Evolutionary conservation across 2,329 filamentous ascomycete species (phyloP).

Genomic region (Emergomyces africanus): DNA sequence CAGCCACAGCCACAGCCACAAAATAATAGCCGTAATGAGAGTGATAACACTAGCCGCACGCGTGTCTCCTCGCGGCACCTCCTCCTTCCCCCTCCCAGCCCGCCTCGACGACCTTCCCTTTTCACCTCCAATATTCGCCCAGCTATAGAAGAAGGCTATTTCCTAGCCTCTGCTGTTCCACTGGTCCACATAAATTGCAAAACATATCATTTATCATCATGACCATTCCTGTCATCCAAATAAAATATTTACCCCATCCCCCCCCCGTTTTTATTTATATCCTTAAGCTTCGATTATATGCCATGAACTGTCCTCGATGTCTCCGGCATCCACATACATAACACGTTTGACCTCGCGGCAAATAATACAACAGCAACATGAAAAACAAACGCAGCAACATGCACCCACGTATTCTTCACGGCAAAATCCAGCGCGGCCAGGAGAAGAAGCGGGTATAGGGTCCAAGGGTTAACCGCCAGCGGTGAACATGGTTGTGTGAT

Average conservation of each 20-base stretch:
- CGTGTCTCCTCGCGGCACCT: slow-evolving; percentile 17
- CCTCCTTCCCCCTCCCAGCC: slow-evolving; percentile 30
- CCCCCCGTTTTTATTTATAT: neutral
- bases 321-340: slow-evolving; percentile 17
- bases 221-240: neutral
- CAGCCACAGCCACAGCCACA: slow-evolving; percentile 9
- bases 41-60: neutral
- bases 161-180: too few relatives aligned
- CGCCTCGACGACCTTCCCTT: slow-evolving; percentile 19
- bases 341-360: slow-evolving; percentile 24
- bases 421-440: slow-evolving; percentile 54
- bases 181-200: neutral
- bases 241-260: neutral
- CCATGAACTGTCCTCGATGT: neutral
- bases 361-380: slow-evolving; percentile 36
- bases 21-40: slow-evolving; percentile 6
- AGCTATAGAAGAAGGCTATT: too few relatives aligned
- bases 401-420: slow-evolving; percentile 22
- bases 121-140: too few relatives aligned
- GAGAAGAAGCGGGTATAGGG: slow-evolving; percentile 54
- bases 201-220: neutral
- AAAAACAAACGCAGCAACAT: slow-evolving; percentile 30
- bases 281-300: neutral
- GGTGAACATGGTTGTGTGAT: slow-evolving; percentile 60
- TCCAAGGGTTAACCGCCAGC: slow-evolving; percentile 49